A percentile compares a stretch with the other conserved stretches of the same genome.
phyloP scores from a whole-genome alignment of 768 basidiomycete species.

The Phylloporus sp. region DNA sequence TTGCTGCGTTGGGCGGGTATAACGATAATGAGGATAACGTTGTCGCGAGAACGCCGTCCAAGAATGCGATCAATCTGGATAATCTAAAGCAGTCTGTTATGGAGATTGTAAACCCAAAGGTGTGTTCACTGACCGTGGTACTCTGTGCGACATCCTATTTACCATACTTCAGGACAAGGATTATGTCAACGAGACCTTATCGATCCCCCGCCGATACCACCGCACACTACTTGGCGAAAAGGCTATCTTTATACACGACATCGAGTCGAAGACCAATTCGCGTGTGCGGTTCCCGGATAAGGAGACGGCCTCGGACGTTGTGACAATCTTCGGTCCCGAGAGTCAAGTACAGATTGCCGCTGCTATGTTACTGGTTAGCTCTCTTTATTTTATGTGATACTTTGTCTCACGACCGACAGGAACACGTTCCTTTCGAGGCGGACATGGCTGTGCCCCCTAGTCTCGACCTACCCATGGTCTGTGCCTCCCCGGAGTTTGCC shows the following conservation, averaged over 20 bases:
- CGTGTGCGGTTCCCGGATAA: constrained; percentile 90
- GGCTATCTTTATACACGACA: constrained; percentile 94
- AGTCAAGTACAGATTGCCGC: constrained; percentile 95
- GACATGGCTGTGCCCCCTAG: constrained; percentile 88
- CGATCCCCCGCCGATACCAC: constrained; percentile 92
- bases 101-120: constrained; percentile 97
- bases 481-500: constrained; percentile 74
- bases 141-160: background rate
- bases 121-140: constrained; percentile 29
- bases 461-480: constrained; percentile 70
- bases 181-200: constrained; percentile 88
- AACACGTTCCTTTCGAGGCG: constrained; percentile 94
- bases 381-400: background rate
- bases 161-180: constrained; percentile 75
- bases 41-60: constrained; percentile 94
- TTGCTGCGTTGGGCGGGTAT: constrained; percentile 90
- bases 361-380: constrained; percentile 84
- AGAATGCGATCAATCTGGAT: constrained; percentile 93
- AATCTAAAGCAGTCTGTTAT: constrained; percentile 94
- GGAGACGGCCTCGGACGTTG: constrained; percentile 89
- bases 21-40: constrained; percentile 99
- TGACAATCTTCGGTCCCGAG: constrained; percentile 96
- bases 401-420: constrained; percentile 42
- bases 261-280: constrained; percentile 94
- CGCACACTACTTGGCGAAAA: constrained; percentile 94